Evolutionary conservation across 177 flowering plant genomes (phyloP), one percentile per base, ranked within the genome.

Genomic region (Vitis hybrid): DNA sequence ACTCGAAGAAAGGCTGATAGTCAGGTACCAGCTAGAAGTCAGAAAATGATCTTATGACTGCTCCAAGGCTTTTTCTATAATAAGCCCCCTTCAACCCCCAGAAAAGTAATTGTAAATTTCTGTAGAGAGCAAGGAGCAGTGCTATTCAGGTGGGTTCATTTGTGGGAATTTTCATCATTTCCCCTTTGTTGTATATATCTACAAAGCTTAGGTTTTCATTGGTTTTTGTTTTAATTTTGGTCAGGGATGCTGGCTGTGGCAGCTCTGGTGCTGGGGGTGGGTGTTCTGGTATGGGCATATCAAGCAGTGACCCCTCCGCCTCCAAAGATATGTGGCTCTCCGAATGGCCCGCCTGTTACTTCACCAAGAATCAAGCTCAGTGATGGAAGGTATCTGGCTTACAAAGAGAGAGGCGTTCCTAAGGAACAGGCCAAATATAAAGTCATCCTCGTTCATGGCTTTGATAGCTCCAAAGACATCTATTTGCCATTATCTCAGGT

Each of bases 371-470:
- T 82, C 51, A 74, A 35, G 59, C 81, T 83, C 59, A 40, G 74
- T 11, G 86, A 83, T 74, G 85, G 85, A 30, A 75, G 85, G 60
- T 58, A 80, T 70, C 30, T 82, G 52, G 74, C 85, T 6, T 82
- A 82, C 73, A 71, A 61, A 74, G 79, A 74, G 48, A 62, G 52
- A 27, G 85, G 85, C 8, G 80, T 80, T 50, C 65, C 81, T 2
- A 77, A 66, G 54, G 75, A 73, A 16, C 63, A 58, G 15, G 78
- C 83, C 0, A 74, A 78, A 58, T 61, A 72, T 62, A 80, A 78
- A 52, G 60, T 82, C 60, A 70, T 82, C 21, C 14, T 80, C 9
- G 62, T 51, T 16, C 81, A 79, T 72, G 81, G 81, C 11, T 75
- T 72, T 66, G 67, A 18, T 32, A 52, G 66, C 68, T 79, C 79